Evolutionary conservation across 768 basidiomycete genomes (phyloP).

Genomic region (Tricholoma sp.): DNA sequence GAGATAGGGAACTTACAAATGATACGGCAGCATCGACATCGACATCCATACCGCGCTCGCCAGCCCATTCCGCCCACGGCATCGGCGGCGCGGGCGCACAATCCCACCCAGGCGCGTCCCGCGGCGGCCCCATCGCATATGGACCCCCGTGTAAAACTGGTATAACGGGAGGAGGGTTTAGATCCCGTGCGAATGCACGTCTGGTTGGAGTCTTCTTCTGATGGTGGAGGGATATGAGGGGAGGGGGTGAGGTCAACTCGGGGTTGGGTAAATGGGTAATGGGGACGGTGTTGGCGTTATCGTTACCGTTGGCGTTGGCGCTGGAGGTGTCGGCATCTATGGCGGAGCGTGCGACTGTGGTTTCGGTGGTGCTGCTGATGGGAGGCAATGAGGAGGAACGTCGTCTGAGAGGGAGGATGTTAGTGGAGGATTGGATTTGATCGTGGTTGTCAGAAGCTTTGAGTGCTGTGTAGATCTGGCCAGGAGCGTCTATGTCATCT

Average conservation of each 20-base stretch:
- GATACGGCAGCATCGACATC: neutral
- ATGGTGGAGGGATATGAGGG: conserved; percentile 4
- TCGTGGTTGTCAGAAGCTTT: neutral
- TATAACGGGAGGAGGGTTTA: neutral
- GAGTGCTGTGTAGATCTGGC: too few species aligned
- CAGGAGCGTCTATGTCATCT: too few species aligned
- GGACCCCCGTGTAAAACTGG: conserved; percentile 9
- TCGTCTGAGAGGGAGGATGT: neutral
- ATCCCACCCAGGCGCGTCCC: conserved; percentile 15
- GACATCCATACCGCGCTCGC: neutral
- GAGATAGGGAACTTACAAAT: neutral
- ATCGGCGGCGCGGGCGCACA: conserved; percentile 6
- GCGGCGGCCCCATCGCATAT: conserved; percentile 9
- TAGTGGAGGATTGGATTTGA: neutral
- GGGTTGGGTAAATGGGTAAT: neutral
- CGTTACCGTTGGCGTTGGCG: too few species aligned
- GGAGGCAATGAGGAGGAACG: conserved; percentile 13
- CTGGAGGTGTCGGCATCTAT: too few species aligned
- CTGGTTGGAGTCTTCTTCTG: neutral
- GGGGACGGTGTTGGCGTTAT: neutral
- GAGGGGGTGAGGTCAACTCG: neutral
- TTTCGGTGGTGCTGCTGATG: too few species aligned
- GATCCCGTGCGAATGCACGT: neutral
- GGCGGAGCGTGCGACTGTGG: too few species aligned
- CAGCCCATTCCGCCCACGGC: conserved; percentile 2